Evolutionary conservation across 2,329 filamentous ascomycete species (phyloP), one percentile per base, ranked within the genome.

Genomic region (Colletotrichum liriopes): DNA sequence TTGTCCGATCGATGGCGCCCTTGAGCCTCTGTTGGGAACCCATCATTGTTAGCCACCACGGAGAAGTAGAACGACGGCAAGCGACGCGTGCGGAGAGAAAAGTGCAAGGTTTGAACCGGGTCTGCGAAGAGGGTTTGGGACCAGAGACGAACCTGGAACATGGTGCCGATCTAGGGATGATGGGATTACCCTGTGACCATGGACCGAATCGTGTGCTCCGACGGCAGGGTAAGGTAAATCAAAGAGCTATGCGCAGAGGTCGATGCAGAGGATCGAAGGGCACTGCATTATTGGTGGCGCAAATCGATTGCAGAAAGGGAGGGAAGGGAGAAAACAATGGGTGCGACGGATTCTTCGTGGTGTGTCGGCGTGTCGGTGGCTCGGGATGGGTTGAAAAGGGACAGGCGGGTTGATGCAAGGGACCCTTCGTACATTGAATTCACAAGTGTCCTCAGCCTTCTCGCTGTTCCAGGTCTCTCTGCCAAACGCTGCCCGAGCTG

Each of bases 1-100:
- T 96, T 78, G 93, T 93, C 77, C 92, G 91, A 81, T 97, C 94
- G 81, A 97, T 94, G 72, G 93, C 93, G 78, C 93, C 93, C 84
- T 94, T 93, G 77, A 97, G 86, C 86, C 93, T 90, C 93, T 96
- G 80, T 63, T 67, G 67, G 37, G 65, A 23, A 49, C 52, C 58
- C 56, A 29, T 64, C 32, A 59, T 8, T 7, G 59, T 66, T 11
- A 52, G 67, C 43, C 39, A 47, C n/a, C 23, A 7, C 16, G 35
- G 11, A 16, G 9, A 7, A 26, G 23, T 16, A 12, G 35, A 1
- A 37, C 9, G 7, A 18, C 6, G 43, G 1, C 9, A 12, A 16
- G 26, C 29, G 29, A 32, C 5, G 14, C 16, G 29, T 29, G 47
- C 8, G 29, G n/a, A 61, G 45, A 16, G 20, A 37, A 41, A n/a